Base-by-base conservation (phyloP, 257 asterid genomes). In the Osmanthus fragrans region DNA sequence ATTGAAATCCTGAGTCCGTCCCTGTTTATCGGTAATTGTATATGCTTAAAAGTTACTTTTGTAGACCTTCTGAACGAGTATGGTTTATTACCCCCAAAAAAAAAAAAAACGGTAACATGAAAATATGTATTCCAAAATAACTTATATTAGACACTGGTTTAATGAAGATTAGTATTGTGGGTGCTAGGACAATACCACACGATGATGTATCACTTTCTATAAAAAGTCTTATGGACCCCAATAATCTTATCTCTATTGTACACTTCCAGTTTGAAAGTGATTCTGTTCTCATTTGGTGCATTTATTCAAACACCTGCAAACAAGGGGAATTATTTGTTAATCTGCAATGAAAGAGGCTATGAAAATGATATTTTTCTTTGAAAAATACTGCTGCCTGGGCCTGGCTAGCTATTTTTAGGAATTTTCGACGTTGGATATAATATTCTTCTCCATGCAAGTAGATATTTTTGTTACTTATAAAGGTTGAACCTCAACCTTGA, bases 221-320 rank as follows among this genome's bases (percentile, higher is more conserved):
- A 47, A 80, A 85, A 85, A 82, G 88, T n/a, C 1, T 9, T 37
- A 32, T 77, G 84, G 88, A 80, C 65, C 70, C 82, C 71, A 58
- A 25, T 36, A 63, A n/a, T 18, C 39, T 34, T n/a, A n/a, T 5
- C 13, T 56, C 68, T n/a, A 77, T 73, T 84, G 83, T 79, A 82
- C 51, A 64, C 29, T 84, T 58, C 80, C 30, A 76, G 68, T 79
- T 42, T 45, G 84, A 81, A 18, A 73, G 71, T 69, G 78, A 85
- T 72, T 72, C 77, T 73, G 80, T 79, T 73, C 66, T 30, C 18
- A 67, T 80, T 60, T 64, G 1, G 36, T 39, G 27, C 49, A n/a
- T 45, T n/a, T 21, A 37, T 37, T 60, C 15, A 12, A 32, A 29
- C 64, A 39, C 42, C 11, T 65, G 0, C 34, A 16, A 19, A 16